These are phyloP conservation scores for Endoconidiophora polonica DNA, from an alignment of 2,329 filamentous ascomycete species.

Conservation along the genomic window DNA sequence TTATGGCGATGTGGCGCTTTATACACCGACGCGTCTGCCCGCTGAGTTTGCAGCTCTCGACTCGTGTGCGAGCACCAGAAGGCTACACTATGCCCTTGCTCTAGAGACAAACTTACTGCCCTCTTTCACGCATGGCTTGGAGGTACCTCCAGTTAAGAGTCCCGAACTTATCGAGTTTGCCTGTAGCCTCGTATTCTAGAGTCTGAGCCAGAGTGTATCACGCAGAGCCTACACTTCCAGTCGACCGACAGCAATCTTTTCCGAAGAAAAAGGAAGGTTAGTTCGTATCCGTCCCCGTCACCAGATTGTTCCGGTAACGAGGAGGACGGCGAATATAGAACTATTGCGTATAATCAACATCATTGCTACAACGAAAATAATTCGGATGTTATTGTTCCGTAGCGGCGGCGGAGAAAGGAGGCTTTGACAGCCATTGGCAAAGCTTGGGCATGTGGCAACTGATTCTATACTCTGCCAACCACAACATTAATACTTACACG, in stretches of 20 bases:
- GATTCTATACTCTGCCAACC: slow-evolving; percentile 55
- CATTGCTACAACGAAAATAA: background rate
- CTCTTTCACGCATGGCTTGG: background rate
- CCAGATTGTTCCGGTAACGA: background rate
- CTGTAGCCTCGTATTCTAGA: too few species aligned
- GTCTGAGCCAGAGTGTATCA: background rate
- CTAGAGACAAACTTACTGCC: slow-evolving; percentile 35
- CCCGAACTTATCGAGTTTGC: too few species aligned
- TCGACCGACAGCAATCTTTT: too few species aligned
- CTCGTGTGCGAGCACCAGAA: too few species aligned
- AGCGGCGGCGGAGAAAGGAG: background rate
- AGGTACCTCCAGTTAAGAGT: too few species aligned
- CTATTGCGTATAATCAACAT: too few species aligned
- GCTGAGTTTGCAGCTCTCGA: too few species aligned
- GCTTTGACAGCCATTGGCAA: background rate
- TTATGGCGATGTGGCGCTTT: slow-evolving; percentile 46
- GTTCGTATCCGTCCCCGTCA: too few species aligned
- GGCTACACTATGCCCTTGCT: slow-evolving; percentile 27
- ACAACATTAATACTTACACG: slow-evolving; percentile 55
- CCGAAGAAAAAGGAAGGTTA: too few species aligned
- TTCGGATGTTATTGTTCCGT: background rate
- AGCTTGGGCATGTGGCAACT: slow-evolving; percentile 41
- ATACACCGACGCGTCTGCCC: slow-evolving; percentile 30
- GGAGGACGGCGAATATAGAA: background rate
- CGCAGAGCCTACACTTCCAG: too few species aligned